Percentiles rank a stretch among this genome's conserved stretches.
Conservation (phyloP, 2,329 filamentous ascomycete species). For the Talaromyces pinophilus region DNA sequence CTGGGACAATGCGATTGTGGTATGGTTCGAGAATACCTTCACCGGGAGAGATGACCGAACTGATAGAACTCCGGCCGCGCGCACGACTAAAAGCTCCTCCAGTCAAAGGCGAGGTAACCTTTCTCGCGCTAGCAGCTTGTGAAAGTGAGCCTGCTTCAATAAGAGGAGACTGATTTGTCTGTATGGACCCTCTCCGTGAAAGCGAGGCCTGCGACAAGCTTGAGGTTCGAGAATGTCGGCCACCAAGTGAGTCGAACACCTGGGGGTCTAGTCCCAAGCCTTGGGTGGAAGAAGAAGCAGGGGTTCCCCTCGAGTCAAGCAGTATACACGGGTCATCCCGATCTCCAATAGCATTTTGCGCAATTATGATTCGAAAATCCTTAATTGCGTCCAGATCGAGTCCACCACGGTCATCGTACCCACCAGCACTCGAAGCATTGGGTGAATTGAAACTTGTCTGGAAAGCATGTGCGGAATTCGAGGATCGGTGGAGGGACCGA, state of each 20-base stretch:
- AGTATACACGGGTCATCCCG: constrained; percentile 49
- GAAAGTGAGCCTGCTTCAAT: constrained; percentile 39
- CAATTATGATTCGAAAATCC: constrained; percentile 50
- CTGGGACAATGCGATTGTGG: constrained; percentile 43
- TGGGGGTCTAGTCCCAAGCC: constrained; percentile 41
- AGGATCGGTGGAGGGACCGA: constrained; percentile 44
- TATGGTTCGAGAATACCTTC: constrained; percentile 36
- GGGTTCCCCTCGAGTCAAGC: constrained; percentile 44
- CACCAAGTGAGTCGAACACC: constrained; percentile 32
- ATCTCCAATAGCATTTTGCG: constrained; percentile 52
- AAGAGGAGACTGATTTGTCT: constrained; percentile 36
- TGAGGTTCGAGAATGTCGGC: constrained; percentile 42
- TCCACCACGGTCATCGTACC: constrained; percentile 51
- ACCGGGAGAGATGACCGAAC: constrained; percentile 37
- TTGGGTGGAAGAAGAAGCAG: constrained; percentile 30
- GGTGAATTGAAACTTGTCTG: constrained; percentile 48
- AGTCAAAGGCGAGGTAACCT: constrained; percentile 31
- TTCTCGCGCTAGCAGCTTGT: constrained; percentile 36
- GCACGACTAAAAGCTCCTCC: constrained; percentile 45
- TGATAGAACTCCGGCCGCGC: constrained; percentile 49
- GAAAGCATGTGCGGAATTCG: constrained; percentile 44
- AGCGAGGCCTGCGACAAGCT: constrained; percentile 36
- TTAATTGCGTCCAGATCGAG: constrained; percentile 47
- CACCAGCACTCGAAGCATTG: constrained; percentile 44
- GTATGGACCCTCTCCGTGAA: constrained; percentile 36